Base-by-base conservation (phyloP, 2,329 filamentous ascomycete species). In the Monilinia fructicola region DNA sequence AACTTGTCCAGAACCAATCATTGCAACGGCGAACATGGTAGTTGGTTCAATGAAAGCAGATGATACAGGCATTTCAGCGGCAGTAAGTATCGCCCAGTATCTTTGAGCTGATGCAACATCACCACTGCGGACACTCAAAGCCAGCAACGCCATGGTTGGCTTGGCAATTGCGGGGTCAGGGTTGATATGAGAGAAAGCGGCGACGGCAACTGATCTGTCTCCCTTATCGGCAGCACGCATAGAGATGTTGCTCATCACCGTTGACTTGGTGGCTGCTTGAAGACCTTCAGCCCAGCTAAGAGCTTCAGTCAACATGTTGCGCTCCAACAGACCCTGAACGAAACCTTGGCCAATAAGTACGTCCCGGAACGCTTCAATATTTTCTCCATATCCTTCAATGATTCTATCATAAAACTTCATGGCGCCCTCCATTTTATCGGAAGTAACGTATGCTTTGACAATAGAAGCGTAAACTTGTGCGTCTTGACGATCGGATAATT, bases 381-480 rank as follows among this genome's bases (percentile, higher is more conserved):
- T 83, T 28, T 82, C 82, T 35, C 82, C 84, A 68, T 85, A 89
- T 76, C 82, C 83, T 28, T 84, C 80, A 21, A 91, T 83, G 68
- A 99, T 90, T 77, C 90, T 93, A 72, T 90, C 83, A 76, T 95
- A 89, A 77, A 99, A 98, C 74, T 90, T 91, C 78, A 90, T 84
- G 50, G 92, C 95, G 50, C 92, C 92, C 52, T 92, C 88, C 46
- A 90, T 79, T 78, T 94, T 91, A 73, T 91, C 90, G 68, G 90
- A 93, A 54, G 89, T 83, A 66, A 96, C 85, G 74, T 98, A 98
- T 1, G 93, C 93, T 72, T 92, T 91, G 78, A 98, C 89, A 64
- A 99, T 83, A n/a, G 94, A 85, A 31, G 93, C 92, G 75, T 99
- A 98, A 9, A 98, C 90, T 71, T 92, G 84, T 38, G 89, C 87